Base-by-base conservation (phyloP, 345 rosid genomes). In the Salix dunnii region DNA sequence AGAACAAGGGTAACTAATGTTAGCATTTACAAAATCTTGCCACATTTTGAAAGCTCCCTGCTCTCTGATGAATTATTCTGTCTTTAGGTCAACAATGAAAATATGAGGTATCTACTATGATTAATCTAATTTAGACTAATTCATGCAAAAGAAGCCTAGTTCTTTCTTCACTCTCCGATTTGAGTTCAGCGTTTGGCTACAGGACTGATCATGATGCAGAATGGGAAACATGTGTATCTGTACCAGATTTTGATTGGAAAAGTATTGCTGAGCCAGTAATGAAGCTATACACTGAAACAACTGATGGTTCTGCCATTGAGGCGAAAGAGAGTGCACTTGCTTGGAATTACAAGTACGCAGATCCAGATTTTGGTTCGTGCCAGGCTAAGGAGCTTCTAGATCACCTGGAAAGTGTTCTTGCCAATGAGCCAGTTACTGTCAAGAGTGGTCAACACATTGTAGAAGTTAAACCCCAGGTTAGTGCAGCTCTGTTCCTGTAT, bases 401-500 rank as follows among this genome's bases (percentile, higher is more conserved):
- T 85, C 98, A 95, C 67, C 91, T 95, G 10, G 97, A 93, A 82
- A 93, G 98, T 58, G 98, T 95, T 74, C 99, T 95, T 64, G 81
- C 92, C 5, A 95, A 95, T 62, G 97, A 93, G 71, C 94, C 98
- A 1, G 99, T 95, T 80, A 85, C 97, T 42, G 98, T 95, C 53
- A 95, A 95, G 80, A 90, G 94, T 21, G 93, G 97, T 67, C 98
- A 84, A 49, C 90, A 89, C 85, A 88, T 88, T 27, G 94, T 95
- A n/a, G 98, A 93, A 88, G 98, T 93, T 83, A 95, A 91, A 86
- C 99, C 99, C 74, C 98, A 91, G 99, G 99, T 95, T 72, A 71
- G 91, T 75, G 20, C 33, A 18, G 2, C 42, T 28, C 55, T 27
- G 23, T 46, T 30, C 21, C 16, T 6, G 6, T 63, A 10, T 73